These are phyloP conservation scores for Exophiala oligosperma DNA, from an alignment of 2,329 filamentous ascomycete species.

Conservation along the genomic window DNA sequence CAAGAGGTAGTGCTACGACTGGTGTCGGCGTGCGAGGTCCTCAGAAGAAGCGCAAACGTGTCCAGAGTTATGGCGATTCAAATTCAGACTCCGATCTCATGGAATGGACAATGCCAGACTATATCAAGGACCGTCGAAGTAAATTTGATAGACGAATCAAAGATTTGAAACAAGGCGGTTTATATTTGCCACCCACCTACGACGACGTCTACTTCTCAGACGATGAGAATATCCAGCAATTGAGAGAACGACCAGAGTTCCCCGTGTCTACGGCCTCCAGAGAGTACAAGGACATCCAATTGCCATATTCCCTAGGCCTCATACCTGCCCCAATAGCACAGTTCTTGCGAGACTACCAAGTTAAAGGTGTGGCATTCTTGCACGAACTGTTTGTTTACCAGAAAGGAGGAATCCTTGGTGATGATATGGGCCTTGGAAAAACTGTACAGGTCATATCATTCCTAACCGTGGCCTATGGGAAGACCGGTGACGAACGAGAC, in stretches of 20 bases:
- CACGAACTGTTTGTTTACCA: conserved; percentile 90
- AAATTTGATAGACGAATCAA: conserved; percentile 66
- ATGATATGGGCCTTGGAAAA: conserved; percentile 97
- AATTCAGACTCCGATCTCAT: conserved; percentile 57
- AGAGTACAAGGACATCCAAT: conserved; percentile 70
- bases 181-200: conserved; percentile 77
- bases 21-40: conserved; percentile 30
- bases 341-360: conserved; percentile 88
- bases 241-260: conserved; percentile 72
- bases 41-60: conserved; percentile 36
- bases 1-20: conserved; percentile 27
- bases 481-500: conserved; percentile 86
- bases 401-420: conserved; percentile 83
- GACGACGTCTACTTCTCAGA: conserved; percentile 75
- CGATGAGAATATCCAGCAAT: conserved; percentile 59
- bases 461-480: conserved; percentile 86
- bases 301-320: conserved; percentile 73
- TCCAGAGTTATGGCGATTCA: conserved; percentile 42
- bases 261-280: conserved; percentile 62
- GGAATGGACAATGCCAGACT: conserved; percentile 67
- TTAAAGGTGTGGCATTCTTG: conserved; percentile 80
- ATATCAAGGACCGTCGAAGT: conserved; percentile 67
- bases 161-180: conserved; percentile 63
- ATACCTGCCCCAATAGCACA: conserved; percentile 89
- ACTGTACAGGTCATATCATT: conserved; percentile 96